Percentiles rank a stretch among this genome's conserved stretches.
Evolutionary conservation across 2,329 filamentous ascomycete species (phyloP).

Genomic region (Chaetomiaceae sp.): DNA sequence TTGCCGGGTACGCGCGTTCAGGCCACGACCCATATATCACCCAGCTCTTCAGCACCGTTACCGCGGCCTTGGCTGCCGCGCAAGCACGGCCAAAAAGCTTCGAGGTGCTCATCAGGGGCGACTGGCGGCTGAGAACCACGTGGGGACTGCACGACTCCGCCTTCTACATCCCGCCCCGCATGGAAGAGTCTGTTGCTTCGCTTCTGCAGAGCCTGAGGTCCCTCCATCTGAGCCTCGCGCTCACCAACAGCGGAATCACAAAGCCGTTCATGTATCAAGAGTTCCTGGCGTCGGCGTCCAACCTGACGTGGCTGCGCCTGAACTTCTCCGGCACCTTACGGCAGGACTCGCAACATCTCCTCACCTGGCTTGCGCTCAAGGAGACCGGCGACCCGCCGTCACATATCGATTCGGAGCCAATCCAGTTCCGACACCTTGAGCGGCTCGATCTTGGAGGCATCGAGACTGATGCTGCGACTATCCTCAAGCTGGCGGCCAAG

Average conservation of each 20-base stretch:
- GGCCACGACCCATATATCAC: slow-evolving; percentile 23
- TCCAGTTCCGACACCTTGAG: slow-evolving; percentile 32
- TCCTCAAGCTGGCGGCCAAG: slow-evolving; percentile 35
- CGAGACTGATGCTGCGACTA: slow-evolving; percentile 22
- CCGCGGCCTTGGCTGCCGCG: slow-evolving; percentile 39
- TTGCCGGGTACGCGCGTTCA: not conserved
- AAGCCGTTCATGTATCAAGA: slow-evolving; percentile 12
- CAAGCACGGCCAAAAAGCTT: slow-evolving; percentile 35
- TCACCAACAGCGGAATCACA: not conserved
- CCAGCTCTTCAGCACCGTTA: slow-evolving; percentile 35
- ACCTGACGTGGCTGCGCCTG: slow-evolving; percentile 47
- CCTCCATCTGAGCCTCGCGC: slow-evolving; percentile 34
- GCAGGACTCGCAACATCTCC: slow-evolving; percentile 25
- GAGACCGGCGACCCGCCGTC: slow-evolving; percentile 1
- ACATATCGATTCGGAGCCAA: slow-evolving; percentile 11
- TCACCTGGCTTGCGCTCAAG: slow-evolving; percentile 33
- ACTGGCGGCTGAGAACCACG: not conserved
- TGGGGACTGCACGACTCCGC: slow-evolving; percentile 33
- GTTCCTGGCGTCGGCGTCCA: slow-evolving; percentile 37
- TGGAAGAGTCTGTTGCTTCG: slow-evolving; percentile 32
- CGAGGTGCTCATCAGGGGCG: slow-evolving; percentile 40
- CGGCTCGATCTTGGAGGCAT: slow-evolving; percentile 40
- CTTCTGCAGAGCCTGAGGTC: slow-evolving; percentile 42
- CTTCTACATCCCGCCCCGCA: slow-evolving; percentile 41
- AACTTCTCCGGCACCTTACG: slow-evolving; percentile 35